Conservation (phyloP, 306 rosid genomes). For the Rosa persica region DNA sequence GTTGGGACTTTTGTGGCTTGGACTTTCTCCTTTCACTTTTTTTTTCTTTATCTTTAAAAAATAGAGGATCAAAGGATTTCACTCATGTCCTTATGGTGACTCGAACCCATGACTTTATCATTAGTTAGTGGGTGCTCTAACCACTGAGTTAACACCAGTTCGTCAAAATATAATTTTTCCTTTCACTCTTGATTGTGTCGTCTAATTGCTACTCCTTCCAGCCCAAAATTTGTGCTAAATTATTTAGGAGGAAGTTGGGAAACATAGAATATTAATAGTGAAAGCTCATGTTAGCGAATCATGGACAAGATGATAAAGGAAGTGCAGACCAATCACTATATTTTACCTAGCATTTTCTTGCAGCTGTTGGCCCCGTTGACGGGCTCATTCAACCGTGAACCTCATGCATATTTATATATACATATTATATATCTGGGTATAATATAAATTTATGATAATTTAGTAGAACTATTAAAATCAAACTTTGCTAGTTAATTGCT, state of each 20-base stretch:
- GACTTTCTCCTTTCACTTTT: too few relatives aligned
- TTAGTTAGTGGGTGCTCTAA: too few relatives aligned
- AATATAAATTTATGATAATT: too few relatives aligned
- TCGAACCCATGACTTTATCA: too few relatives aligned
- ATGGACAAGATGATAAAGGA: background rate
- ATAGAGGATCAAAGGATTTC: too few relatives aligned
- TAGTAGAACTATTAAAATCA: too few relatives aligned
- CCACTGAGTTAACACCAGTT: too few relatives aligned
- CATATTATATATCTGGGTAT: too few relatives aligned
- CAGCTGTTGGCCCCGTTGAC: background rate
- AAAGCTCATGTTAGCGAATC: background rate
- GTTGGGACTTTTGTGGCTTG: background rate
- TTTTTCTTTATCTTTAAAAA: too few relatives aligned
- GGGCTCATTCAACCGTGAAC: slow-evolving; percentile 7
- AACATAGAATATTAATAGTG: background rate
- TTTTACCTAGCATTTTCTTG: background rate
- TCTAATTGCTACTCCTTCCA: background rate
- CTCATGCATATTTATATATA: background rate
- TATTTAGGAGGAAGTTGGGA: background rate
- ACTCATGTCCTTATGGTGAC: too few relatives aligned
- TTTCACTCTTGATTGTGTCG: background rate
- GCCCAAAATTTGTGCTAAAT: slow-evolving; percentile 13
- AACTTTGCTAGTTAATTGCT: too few relatives aligned
- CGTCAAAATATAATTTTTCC: too few relatives aligned
- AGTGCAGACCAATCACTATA: background rate